A percentile compares a stretch with the other conserved stretches of the same genome.
These are phyloP conservation scores for Ochetophila trinervis DNA, from an alignment of 306 rosid species.

Conservation along the genomic window DNA sequence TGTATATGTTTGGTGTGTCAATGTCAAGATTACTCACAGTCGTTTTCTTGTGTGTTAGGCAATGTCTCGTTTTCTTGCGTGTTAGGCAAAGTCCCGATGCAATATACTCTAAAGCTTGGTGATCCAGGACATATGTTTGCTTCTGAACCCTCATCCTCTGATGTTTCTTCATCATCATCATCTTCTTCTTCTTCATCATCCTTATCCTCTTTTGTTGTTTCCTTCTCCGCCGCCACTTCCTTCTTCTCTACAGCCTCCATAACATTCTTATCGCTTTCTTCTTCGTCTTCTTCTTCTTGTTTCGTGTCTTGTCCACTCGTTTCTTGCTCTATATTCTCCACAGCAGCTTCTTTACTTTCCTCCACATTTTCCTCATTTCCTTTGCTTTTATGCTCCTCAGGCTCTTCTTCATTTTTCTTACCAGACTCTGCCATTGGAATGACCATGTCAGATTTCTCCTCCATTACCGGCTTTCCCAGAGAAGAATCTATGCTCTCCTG, in stretches of 20 bases:
- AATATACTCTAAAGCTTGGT: slow-evolving; percentile 84
- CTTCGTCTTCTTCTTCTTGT: neutral
- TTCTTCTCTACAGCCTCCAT: neutral
- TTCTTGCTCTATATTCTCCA: neutral
- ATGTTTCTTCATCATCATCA: slow-evolving; percentile 19
- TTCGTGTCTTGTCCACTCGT: neutral
- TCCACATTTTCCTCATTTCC: neutral
- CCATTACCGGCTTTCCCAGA: neutral
- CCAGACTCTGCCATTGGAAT: neutral
- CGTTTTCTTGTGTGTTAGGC: slow-evolving; percentile 5
- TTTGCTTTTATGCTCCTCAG: slow-evolving; percentile 1
- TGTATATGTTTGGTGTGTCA: neutral
- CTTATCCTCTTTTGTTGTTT: slow-evolving; percentile 11
- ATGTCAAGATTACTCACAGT: slow-evolving; percentile 25
- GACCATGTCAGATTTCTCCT: slow-evolving; percentile 3
- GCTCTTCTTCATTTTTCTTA: neutral
- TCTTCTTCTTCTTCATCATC: slow-evolving; percentile 13
- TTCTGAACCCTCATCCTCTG: neutral
- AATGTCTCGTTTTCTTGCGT: neutral
- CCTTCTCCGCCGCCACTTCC: slow-evolving; percentile 9
- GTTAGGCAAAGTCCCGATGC: neutral
- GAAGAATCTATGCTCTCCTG: neutral
- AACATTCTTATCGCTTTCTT: neutral
- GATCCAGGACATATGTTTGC: slow-evolving; percentile 40
- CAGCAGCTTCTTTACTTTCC: neutral